Percentiles rank a stretch among this genome's conserved stretches.
Evolutionary conservation across 257 asterid genomes (phyloP).

Genomic region (Jaltomata sinuosa): DNA sequence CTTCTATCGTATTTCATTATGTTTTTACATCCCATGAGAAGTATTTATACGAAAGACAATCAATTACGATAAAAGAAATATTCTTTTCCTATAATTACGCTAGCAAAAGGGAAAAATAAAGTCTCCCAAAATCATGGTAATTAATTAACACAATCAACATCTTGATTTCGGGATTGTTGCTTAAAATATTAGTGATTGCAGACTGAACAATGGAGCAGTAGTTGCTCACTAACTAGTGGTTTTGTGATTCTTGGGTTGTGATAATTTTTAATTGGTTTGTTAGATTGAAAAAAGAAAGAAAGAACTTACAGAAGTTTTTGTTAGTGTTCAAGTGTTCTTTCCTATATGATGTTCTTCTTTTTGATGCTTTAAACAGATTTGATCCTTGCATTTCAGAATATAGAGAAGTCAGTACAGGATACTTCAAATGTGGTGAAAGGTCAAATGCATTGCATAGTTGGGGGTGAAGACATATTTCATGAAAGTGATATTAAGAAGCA

Average conservation of each 20-base stretch:
- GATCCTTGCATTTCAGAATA: background rate
- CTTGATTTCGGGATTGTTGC: background rate
- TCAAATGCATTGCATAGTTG: constrained; percentile 2
- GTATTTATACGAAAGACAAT: background rate
- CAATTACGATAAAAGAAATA: background rate
- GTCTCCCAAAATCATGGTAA: background rate
- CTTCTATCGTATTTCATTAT: background rate
- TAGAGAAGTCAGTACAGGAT: constrained; percentile 16
- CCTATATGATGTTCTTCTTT: background rate
- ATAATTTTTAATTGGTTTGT: background rate
- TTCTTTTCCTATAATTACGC: background rate
- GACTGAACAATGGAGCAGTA: background rate
- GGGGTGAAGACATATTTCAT: constrained; percentile 10
- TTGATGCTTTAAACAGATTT: background rate
- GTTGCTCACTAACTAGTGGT: background rate
- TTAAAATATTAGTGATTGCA: background rate
- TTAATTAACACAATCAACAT: background rate
- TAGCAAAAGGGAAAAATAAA: too few species aligned
- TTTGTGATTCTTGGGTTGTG: background rate
- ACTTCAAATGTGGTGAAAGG: constrained; percentile 12
- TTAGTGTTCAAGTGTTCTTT: background rate
- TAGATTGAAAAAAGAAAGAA: background rate
- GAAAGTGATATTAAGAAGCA: constrained; percentile 61
- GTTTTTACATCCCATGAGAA: background rate
- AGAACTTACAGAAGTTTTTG: background rate